A percentile compares a stretch with the other conserved stretches of the same genome.
phyloP scores from a whole-genome alignment of 148 eudicot species.

The Rhododendron mucronatum region DNA sequence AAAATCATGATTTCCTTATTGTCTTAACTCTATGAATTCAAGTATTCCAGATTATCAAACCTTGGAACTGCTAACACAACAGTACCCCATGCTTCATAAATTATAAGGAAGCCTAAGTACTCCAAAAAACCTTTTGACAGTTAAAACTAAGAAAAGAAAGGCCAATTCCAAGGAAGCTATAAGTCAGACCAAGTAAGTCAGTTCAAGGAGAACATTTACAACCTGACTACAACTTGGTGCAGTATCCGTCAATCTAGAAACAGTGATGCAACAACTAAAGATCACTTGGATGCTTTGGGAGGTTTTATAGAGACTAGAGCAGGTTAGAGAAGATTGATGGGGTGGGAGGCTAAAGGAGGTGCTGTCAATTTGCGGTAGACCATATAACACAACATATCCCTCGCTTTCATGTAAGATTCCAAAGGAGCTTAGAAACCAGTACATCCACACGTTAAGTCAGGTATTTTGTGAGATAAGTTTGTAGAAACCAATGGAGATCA shows the following conservation, averaged over 20 bases:
- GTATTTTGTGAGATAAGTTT: neutral
- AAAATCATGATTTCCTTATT: neutral
- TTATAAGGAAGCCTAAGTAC: neutral
- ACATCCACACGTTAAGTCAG: neutral
- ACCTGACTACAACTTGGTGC: neutral
- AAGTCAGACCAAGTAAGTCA: too few relatives aligned
- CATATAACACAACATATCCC: neutral
- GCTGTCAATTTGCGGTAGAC: neutral
- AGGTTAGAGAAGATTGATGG: neutral
- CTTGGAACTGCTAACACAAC: neutral
- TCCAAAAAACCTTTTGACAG: neutral
- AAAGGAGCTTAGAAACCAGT: neutral
- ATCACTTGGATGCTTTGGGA: neutral
- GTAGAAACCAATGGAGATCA: neutral
- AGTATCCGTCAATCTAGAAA: neutral
- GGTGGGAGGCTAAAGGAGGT: neutral
- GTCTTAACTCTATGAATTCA: neutral
- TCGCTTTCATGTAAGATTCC: neutral
- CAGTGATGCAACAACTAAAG: neutral
- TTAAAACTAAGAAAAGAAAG: neutral
- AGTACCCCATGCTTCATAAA: neutral
- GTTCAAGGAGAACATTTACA: neutral
- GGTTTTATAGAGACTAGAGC: neutral
- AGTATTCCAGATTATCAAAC: neutral
- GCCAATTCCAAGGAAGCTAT: neutral